Percentiles rank a stretch among this genome's conserved stretches.
Evolutionary conservation across 306 rosid genomes (phyloP).

Genomic region (Aeschynomene evenia): DNA sequence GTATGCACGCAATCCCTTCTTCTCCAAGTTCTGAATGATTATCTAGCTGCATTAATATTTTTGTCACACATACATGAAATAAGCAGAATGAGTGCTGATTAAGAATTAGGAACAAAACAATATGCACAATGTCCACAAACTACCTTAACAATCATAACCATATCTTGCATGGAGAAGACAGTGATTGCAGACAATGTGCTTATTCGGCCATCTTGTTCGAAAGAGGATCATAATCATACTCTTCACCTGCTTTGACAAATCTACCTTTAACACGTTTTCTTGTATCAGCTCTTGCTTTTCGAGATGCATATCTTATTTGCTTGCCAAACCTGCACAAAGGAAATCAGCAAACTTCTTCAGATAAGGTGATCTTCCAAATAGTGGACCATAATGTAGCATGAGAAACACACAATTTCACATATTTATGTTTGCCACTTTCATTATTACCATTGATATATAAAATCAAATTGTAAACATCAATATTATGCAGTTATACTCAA

Average conservation of each 20-base stretch:
- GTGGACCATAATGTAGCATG: not conserved
- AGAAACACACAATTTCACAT: not conserved
- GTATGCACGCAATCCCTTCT: slow-evolving; percentile 11
- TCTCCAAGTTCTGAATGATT: slow-evolving; percentile 15
- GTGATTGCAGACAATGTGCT: slow-evolving; percentile 31
- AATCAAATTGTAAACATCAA: not conserved
- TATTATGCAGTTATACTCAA: not conserved
- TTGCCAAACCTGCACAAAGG: slow-evolving; percentile 72
- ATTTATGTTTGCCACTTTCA: not conserved
- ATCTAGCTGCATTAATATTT: slow-evolving; percentile 21
- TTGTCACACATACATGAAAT: slow-evolving; percentile 4
- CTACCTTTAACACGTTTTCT: slow-evolving; percentile 91
- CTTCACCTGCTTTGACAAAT: slow-evolving; percentile 84
- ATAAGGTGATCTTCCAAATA: too few relatives aligned
- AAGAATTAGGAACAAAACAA: slow-evolving; percentile 22
- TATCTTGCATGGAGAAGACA: slow-evolving; percentile 29
- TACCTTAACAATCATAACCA: slow-evolving; percentile 30
- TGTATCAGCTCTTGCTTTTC: slow-evolving; percentile 93
- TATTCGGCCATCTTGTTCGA: slow-evolving; percentile 32
- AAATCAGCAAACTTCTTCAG: slow-evolving; percentile 20
- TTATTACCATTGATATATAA: not conserved
- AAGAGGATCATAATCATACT: slow-evolving; percentile 71
- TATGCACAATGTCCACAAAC: slow-evolving; percentile 20
- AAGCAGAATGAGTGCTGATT: not conserved
- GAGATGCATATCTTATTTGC: slow-evolving; percentile 90